Conservation (phyloP, 345 rosid species). For the Citrus reticulata region DNA sequence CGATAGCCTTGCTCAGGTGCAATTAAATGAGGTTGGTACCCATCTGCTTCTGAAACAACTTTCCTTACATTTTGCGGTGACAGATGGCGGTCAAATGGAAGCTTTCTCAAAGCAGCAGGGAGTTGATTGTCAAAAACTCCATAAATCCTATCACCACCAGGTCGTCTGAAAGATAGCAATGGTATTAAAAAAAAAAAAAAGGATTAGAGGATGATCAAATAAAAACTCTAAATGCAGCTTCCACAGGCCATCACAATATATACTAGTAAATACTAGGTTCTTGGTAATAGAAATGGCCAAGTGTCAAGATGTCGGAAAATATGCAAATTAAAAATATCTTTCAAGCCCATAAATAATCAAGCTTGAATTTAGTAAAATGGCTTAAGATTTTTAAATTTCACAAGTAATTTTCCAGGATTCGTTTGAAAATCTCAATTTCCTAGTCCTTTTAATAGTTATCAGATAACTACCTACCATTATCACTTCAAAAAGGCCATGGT, state of each 20-base stretch:
- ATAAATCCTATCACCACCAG: conserved; percentile 62
- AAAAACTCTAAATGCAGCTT: background rate
- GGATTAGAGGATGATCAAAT: background rate
- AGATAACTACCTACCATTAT: background rate
- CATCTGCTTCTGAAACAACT: conserved; percentile 69
- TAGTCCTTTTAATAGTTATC: background rate
- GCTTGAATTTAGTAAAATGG: background rate
- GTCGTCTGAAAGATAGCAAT: conserved; percentile 42
- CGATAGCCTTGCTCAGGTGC: conserved; percentile 79
- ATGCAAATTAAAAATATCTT: background rate
- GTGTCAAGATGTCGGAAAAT: background rate
- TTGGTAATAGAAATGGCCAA: background rate
- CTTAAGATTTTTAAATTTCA: background rate
- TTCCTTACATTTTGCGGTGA: conserved; percentile 60
- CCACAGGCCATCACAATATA: background rate
- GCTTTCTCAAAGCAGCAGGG: conserved; percentile 63
- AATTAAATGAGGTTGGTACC: conserved; percentile 68
- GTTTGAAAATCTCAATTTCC: background rate
- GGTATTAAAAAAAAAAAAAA: background rate
- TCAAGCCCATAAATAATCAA: background rate
- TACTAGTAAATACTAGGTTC: background rate
- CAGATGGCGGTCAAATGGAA: conserved; percentile 60
- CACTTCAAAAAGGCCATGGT: background rate
- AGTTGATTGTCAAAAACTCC: conserved; percentile 66
- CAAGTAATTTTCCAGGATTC: background rate